Evolutionary conservation across 2,329 filamentous ascomycete species (phyloP), one percentile per base, ranked within the genome.

Genomic region (Didymella sp.): DNA sequence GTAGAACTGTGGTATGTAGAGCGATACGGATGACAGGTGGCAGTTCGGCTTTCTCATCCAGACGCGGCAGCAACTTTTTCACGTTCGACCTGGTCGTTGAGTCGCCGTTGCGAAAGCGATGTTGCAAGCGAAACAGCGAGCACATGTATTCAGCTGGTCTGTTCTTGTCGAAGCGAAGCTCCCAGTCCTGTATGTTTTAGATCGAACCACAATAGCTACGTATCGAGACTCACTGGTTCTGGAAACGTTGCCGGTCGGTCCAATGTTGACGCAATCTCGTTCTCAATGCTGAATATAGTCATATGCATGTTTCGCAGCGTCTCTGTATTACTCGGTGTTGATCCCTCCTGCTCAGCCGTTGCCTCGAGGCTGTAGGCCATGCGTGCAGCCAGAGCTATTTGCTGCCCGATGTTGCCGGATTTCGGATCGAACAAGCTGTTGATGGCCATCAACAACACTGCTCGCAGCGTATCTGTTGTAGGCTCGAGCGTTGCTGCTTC

Each of bases 341-440:
- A 51, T n/a, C 71, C 72, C 22, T 72, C 70, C 37, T 62, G 22
- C 15, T 72, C 66, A 3, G 63, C 53, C 48, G 67, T 70, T 2
- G 64, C 63, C 50, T 74, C 69, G 1, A 75, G 61, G 22, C 69
- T 64, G 33, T 74, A 66, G 6, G 69, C 70, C 15, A 76, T 62
- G n/a, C 73, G 66, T 7, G 70, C 63, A 3, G 73, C 72, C 42
- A 75, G 71, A 9, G 73, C 73, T 30, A 75, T 59, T 33, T 76
- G 73, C 50, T 76, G 73, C 8, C 73, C 72, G 28, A 73, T 67
- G 27, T 76, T 75, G 2, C 73, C 73, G 6, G 61, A 60, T 19
- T 71, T 69, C 11, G 73, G 73, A 28, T 76, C 72, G 37, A 76
- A 75, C 6, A 70, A 61, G 52, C 71, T 73, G 50, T 75, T 72